phyloP scores from a whole-genome alignment of 805 yeast genomes.

The Yarrowia bubula region DNA sequence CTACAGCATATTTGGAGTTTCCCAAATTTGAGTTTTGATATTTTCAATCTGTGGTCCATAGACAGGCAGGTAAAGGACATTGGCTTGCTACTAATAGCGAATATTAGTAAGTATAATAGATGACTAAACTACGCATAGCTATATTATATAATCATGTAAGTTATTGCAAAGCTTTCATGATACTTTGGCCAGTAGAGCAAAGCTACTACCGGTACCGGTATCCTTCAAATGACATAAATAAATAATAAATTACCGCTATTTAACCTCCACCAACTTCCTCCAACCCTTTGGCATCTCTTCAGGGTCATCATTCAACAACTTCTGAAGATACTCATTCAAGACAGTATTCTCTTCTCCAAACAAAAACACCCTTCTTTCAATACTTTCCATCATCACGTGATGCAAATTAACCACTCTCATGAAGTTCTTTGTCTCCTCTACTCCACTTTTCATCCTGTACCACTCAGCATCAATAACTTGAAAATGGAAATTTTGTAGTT shows the following conservation, averaged over 20 bases:
- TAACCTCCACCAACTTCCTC: neutral
- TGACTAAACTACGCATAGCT: too few relatives aligned
- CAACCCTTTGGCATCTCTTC: neutral
- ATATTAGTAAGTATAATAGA: too few relatives aligned
- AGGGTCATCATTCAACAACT: neutral
- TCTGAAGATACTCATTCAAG: constrained; percentile 1
- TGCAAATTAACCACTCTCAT: constrained; percentile 10
- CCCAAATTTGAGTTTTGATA: too few relatives aligned
- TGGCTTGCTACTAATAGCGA: too few relatives aligned
- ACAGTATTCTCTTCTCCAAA: neutral
- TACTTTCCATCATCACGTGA: neutral
- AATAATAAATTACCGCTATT: neutral
- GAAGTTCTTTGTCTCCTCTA: neutral
- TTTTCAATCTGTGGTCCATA: too few relatives aligned
- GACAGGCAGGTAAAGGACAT: too few relatives aligned
- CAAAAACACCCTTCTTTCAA: neutral
- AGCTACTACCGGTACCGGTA: too few relatives aligned
- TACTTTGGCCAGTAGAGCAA: too few relatives aligned
- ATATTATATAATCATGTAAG: too few relatives aligned
- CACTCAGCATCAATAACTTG: neutral
- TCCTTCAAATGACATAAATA: neutral
- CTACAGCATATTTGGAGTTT: too few relatives aligned
- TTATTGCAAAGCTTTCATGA: too few relatives aligned
- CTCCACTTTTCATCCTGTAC: neutral
- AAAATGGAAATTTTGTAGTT: constrained; percentile 1